These are phyloP conservation scores for Rehmannia glutinosa DNA, from an alignment of 257 asterid species.

Conservation along the genomic window DNA sequence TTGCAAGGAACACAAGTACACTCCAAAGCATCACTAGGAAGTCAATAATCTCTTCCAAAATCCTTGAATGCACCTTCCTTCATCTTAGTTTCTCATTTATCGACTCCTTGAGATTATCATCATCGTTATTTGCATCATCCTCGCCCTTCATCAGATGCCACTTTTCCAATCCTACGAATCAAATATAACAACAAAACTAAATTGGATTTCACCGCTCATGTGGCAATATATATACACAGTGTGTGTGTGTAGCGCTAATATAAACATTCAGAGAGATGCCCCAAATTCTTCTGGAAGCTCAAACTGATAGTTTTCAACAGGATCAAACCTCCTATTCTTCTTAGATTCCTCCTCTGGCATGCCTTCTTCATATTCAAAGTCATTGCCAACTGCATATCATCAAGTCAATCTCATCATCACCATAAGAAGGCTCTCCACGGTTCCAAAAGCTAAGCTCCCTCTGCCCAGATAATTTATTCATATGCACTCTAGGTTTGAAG, in stretches of 20 bases:
- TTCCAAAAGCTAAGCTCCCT: conserved; percentile 39
- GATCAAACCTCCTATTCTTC: conserved; percentile 70
- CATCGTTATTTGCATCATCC: conserved; percentile 36
- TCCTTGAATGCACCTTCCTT: conserved; percentile 57
- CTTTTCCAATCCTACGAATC: conserved; percentile 62
- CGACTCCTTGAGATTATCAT: conserved; percentile 25
- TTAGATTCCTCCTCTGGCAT: conserved; percentile 72
- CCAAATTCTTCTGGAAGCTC: conserved; percentile 76
- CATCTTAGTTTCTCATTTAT: conserved; percentile 38
- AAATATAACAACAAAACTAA: not conserved
- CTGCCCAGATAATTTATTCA: too few relatives aligned
- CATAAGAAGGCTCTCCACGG: conserved; percentile 21
- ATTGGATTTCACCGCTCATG: not conserved
- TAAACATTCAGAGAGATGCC: conserved; percentile 28
- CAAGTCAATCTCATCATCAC: conserved; percentile 35
- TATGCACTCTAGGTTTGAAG: too few relatives aligned
- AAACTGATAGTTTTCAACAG: conserved; percentile 65
- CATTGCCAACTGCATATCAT: conserved; percentile 26
- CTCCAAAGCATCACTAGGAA: conserved; percentile 66
- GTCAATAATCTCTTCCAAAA: conserved; percentile 78
- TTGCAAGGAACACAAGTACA: conserved; percentile 40
- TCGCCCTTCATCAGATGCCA: conserved; percentile 65
- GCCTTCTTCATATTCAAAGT: conserved; percentile 73
- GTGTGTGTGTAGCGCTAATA: not conserved
- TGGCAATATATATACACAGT: not conserved